Evolutionary conservation across 441 rosid genomes (phyloP).

Genomic region (Bocquillonia castaneifolia): DNA sequence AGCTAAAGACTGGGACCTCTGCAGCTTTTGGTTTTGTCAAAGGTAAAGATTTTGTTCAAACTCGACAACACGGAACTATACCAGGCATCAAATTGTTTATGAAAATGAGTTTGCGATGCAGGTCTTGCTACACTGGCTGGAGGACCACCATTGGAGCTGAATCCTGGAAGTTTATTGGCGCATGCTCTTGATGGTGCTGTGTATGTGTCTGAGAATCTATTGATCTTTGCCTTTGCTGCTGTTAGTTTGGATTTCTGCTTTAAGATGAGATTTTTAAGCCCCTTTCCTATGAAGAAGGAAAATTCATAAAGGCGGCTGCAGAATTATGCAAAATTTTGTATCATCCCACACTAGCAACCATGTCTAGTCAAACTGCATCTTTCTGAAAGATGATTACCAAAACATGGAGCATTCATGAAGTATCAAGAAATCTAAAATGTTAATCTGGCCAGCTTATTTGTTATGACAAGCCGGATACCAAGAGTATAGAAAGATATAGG

Average conservation of each 20-base stretch:
- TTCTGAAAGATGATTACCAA: not conserved
- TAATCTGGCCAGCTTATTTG: not conserved
- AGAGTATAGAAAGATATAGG: not conserved
- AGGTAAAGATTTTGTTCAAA: slow-evolving; percentile 39
- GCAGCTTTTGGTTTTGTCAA: slow-evolving; percentile 79
- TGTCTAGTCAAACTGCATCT: not conserved
- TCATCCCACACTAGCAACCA: not conserved
- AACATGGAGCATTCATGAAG: not conserved
- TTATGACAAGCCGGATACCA: not conserved
- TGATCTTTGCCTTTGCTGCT: slow-evolving; percentile 68
- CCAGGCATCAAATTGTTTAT: not conserved
- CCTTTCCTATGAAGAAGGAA: slow-evolving; percentile 48
- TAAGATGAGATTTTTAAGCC: slow-evolving; percentile 51
- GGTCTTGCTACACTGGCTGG: slow-evolving; percentile 54
- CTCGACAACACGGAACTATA: not conserved
- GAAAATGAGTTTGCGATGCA: slow-evolving; percentile 24
- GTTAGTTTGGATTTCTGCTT: slow-evolving; percentile 68
- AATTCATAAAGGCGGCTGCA: not conserved
- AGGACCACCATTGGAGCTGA: slow-evolving; percentile 60
- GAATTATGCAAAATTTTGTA: slow-evolving; percentile 1
- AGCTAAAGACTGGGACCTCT: slow-evolving; percentile 68
- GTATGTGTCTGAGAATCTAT: slow-evolving; percentile 53
- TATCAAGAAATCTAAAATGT: not conserved
- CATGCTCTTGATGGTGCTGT: slow-evolving; percentile 55
- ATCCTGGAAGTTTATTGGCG: slow-evolving; percentile 49